These are phyloP conservation scores for Tetrahymena malaccensis DNA, from an alignment of 73 alveolate species.

Conservation along the genomic window DNA sequence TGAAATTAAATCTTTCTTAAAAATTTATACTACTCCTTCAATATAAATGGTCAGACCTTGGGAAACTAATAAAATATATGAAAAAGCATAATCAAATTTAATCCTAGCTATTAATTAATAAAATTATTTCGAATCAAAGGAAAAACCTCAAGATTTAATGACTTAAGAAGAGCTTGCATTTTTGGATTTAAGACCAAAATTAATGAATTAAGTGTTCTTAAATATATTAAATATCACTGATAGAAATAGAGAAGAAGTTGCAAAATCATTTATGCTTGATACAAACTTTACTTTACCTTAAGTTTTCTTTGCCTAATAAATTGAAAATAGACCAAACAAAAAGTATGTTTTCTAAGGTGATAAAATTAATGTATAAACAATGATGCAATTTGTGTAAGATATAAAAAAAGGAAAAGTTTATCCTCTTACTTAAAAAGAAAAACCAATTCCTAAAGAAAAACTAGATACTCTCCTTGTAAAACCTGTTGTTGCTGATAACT, in stretches of 20 bases:
- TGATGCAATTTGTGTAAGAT: not conserved
- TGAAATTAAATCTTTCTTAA: not conserved
- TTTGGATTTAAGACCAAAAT: not conserved
- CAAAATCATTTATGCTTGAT: not conserved
- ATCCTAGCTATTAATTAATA: not conserved
- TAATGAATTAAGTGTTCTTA: not conserved
- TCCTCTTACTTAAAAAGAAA: not conserved
- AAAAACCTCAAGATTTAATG: not conserved
- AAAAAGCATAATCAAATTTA: not conserved
- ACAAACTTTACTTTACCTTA: not conserved
- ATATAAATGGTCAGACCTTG: not conserved
- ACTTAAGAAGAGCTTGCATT: not conserved
- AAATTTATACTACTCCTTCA: not conserved
- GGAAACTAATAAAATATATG: not conserved
- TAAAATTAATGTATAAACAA: not conserved
- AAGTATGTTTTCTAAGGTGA: not conserved
- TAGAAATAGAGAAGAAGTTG: not conserved
- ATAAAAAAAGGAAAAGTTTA: not conserved
- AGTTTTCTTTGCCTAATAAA: not conserved
- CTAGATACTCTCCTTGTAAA: not conserved
- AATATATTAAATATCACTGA: not conserved
- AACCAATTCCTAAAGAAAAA: not conserved
- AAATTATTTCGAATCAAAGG: not conserved
- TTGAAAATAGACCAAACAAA: not conserved
- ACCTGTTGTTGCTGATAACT: not conserved